phyloP scores from a whole-genome alignment of 306 rosid genomes.

The Hippophae gyantsensis region DNA sequence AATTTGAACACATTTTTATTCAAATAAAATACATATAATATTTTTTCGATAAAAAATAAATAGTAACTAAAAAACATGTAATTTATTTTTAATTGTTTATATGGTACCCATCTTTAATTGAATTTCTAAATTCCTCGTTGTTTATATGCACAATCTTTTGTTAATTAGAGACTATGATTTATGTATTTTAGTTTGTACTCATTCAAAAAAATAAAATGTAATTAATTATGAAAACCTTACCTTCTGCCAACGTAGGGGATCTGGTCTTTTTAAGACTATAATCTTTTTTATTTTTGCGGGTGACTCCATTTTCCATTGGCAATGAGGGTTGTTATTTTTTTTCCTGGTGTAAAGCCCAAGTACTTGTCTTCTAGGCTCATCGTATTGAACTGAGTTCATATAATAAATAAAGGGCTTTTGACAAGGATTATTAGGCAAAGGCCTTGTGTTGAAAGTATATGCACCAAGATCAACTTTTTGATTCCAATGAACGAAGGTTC shows the following conservation, averaged over 20 bases:
- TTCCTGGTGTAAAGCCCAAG: conserved; percentile 33
- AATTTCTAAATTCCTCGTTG: no score
- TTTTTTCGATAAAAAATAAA: no score
- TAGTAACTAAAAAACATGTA: no score
- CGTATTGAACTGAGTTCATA: conserved; percentile 28
- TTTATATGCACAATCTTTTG: no score
- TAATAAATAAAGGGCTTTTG: conserved; percentile 66
- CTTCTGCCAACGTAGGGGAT: conserved; percentile 77
- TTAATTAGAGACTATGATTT: no score
- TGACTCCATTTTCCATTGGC: conserved; percentile 52
- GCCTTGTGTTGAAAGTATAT: conserved; percentile 90
- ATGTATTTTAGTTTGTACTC: no score
- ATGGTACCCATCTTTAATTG: no score
- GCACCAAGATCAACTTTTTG: conserved; percentile 66
- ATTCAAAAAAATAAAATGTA: neutral
- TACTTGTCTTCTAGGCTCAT: conserved; percentile 22
- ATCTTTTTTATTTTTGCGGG: conserved; percentile 47
- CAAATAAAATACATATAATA: no score
- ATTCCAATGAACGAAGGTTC: conserved; percentile 84
- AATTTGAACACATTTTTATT: no score
- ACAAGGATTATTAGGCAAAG: conserved; percentile 65
- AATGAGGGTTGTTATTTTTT: conserved; percentile 28
- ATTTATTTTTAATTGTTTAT: no score
- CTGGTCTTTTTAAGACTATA: conserved; percentile 51
- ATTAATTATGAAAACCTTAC: conserved; percentile 17